A percentile compares a stretch with the other conserved stretches of the same genome.
Evolutionary conservation across 495 filamentous ascomycete genomes (phyloP).

Genomic region (Letharia lupina): DNA sequence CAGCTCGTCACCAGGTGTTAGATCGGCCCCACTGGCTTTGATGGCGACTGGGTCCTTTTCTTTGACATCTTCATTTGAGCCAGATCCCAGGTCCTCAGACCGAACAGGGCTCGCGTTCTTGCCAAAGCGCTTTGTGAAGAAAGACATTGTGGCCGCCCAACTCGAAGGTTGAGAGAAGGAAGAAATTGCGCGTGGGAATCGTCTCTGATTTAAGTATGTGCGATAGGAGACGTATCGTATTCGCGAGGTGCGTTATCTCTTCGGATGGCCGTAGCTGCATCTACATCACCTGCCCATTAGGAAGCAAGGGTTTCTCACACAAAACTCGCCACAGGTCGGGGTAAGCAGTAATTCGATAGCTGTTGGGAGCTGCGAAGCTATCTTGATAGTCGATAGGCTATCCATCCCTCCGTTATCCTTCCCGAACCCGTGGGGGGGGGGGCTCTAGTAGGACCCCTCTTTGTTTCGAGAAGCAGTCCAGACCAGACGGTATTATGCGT

Average conservation of each 20-base stretch:
- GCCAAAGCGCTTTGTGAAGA: constrained; percentile 12
- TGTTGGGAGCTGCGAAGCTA: constrained; percentile 1
- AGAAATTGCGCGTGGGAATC: background rate
- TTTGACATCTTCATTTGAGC: background rate
- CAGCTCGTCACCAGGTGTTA: constrained; percentile 6
- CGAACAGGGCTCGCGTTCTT: background rate
- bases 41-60: constrained; percentile 10
- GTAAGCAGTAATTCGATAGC: background rate
- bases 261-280: background rate
- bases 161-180: background rate
- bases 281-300: background rate
- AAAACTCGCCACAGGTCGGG: background rate
- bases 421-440: background rate
- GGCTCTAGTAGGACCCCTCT: background rate
- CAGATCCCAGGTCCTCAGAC: constrained; percentile 4
- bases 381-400: background rate
- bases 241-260: background rate
- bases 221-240: background rate
- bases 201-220: background rate
- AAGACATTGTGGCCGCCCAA: background rate
- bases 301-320: background rate
- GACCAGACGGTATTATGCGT: background rate
- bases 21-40: constrained; percentile 2
- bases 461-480: background rate
- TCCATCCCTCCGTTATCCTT: background rate